These are phyloP conservation scores for Ceratocystis ficicola DNA, from an alignment of 2,329 filamentous ascomycete species.

Conservation along the genomic window DNA sequence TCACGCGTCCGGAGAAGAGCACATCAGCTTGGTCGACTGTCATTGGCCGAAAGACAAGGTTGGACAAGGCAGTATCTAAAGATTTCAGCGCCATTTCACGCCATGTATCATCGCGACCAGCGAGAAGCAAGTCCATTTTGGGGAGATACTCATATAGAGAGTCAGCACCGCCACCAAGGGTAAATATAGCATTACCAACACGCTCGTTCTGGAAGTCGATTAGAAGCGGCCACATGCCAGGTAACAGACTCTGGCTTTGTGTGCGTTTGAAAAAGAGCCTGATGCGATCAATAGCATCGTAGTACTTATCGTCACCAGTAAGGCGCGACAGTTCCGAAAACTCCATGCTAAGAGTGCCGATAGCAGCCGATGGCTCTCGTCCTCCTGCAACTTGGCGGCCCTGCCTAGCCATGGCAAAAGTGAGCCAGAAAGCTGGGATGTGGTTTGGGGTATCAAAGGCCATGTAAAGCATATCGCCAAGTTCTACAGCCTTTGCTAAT, in stretches of 20 bases:
- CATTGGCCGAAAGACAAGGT: slow-evolving; percentile 61
- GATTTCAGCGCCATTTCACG: slow-evolving; percentile 50
- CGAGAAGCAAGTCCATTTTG: slow-evolving; percentile 53
- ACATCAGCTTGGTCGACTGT: slow-evolving; percentile 49
- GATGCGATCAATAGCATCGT: slow-evolving; percentile 60
- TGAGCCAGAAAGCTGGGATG: slow-evolving; percentile 36
- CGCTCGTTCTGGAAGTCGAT: slow-evolving; percentile 36
- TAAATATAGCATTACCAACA: slow-evolving; percentile 35
- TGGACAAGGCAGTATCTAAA: slow-evolving; percentile 46
- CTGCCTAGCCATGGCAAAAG: slow-evolving; percentile 35
- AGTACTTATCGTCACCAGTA: slow-evolving; percentile 60
- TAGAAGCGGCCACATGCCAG: slow-evolving; percentile 61
- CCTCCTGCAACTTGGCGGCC: slow-evolving; percentile 39
- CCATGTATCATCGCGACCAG: slow-evolving; percentile 50
- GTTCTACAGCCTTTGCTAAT: slow-evolving; percentile 38
- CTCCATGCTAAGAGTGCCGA: slow-evolving; percentile 59
- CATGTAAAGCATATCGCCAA: slow-evolving; percentile 43
- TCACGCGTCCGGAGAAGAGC: slow-evolving; percentile 42
- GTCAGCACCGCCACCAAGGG: slow-evolving; percentile 43
- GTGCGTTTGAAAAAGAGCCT: slow-evolving; percentile 55
- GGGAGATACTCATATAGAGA: slow-evolving; percentile 49
- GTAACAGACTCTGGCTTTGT: slow-evolving; percentile 57
- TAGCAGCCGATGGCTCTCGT: slow-evolving; percentile 37
- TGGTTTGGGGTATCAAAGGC: slow-evolving; percentile 45
- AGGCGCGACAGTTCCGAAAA: slow-evolving; percentile 64